These are phyloP conservation scores for Nemophila menziesii DNA, from an alignment of 257 asterid genomes.

Conservation along the genomic window DNA sequence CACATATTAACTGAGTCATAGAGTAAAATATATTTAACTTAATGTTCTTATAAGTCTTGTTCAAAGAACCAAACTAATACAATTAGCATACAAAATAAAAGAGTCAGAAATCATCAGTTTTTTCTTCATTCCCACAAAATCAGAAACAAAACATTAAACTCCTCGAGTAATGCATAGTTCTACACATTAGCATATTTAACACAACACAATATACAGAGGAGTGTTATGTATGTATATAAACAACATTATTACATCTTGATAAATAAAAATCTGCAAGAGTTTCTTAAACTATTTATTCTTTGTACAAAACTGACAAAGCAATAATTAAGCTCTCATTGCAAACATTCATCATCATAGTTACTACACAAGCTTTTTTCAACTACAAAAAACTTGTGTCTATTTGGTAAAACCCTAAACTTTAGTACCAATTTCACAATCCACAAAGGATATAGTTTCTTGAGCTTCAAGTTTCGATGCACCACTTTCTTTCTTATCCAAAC, in stretches of 20 bases:
- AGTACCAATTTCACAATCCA: constrained; percentile 43
- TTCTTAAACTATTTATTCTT: neutral
- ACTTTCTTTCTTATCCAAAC: constrained; percentile 68
- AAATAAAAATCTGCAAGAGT: neutral
- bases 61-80: too few relatives aligned
- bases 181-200: neutral
- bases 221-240: too few relatives aligned
- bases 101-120: neutral
- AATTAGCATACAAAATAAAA: neutral
- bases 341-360: neutral
- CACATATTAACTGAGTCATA: too few relatives aligned
- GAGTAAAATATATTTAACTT: too few relatives aligned
- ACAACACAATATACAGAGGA: neutral
- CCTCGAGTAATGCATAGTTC: too few relatives aligned
- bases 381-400: neutral
- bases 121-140: neutral
- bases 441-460: constrained; percentile 30
- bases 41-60: too few relatives aligned
- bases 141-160: neutral
- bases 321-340: neutral
- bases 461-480: constrained; percentile 40
- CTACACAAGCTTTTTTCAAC: neutral
- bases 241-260: neutral
- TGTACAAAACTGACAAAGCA: neutral
- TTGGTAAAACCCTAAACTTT: constrained; percentile 25